These are phyloP conservation scores for Sphagnum magellanicum DNA, from an alignment of 228 moss, liverwort and hornwort genomes.

Conservation along the genomic window DNA sequence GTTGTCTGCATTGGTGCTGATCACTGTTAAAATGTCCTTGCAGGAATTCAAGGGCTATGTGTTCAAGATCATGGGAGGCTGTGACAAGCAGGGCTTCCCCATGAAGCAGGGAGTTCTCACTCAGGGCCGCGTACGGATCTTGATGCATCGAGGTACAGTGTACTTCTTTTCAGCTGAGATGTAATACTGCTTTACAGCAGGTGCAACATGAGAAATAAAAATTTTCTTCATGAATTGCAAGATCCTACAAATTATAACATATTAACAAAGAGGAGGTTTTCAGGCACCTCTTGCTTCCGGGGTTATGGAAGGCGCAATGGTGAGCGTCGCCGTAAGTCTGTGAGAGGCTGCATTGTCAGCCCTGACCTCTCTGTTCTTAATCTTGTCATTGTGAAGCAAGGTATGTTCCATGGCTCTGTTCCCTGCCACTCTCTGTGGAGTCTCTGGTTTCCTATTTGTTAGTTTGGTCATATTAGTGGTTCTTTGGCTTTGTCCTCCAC, in stretches of 20 bases:
- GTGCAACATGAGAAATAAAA: no score
- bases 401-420: constrained; percentile 12
- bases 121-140: constrained; percentile 61
- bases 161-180: no score
- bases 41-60: constrained; percentile 89
- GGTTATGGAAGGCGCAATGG: constrained; percentile 81
- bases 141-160: constrained; percentile 74
- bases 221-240: no score
- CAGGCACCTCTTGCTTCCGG: constrained; percentile 73
- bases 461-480: no score
- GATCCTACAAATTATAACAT: no score
- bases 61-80: constrained; percentile 88
- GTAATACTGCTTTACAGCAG: no score
- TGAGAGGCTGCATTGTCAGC: constrained; percentile 87
- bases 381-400: constrained; percentile 91
- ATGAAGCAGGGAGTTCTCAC: constrained; percentile 89
- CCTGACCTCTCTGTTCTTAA: constrained; percentile 84
- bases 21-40: no score
- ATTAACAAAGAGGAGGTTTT: neutral
- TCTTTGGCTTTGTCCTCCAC: no score
- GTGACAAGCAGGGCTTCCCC: constrained; percentile 86
- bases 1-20: no score
- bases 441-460: no score
- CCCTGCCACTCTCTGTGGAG: no score
- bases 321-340: constrained; percentile 89